phyloP scores from a whole-genome alignment of 2,329 filamentous ascomycete species.

The Colletotrichum lindemuthianum region DNA sequence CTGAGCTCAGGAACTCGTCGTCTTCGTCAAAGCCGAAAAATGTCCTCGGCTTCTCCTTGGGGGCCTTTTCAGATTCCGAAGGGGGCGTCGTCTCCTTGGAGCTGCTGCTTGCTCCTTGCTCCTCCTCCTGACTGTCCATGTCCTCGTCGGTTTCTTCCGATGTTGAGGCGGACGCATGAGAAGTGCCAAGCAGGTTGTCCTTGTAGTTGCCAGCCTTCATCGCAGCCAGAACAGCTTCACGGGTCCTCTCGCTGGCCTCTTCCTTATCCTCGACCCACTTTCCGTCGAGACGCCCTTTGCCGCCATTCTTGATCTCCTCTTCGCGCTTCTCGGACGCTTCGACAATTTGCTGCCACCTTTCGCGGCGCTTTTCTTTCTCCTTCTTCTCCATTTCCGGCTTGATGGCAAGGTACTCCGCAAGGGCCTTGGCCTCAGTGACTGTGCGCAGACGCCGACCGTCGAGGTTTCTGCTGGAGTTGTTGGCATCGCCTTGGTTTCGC shows the following conservation, averaged over 20 bases:
- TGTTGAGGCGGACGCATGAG: constrained; percentile 56
- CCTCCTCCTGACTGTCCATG: constrained; percentile 45
- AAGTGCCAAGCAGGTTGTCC: constrained; percentile 67
- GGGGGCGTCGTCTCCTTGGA: constrained; percentile 62
- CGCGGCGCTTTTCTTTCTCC: constrained; percentile 86
- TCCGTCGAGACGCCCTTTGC: constrained; percentile 78
- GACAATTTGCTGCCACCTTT: constrained; percentile 89
- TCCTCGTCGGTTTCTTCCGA: constrained; percentile 46
- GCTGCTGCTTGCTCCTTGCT: constrained; percentile 52
- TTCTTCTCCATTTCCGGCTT: constrained; percentile 98
- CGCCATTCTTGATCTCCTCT: constrained; percentile 81
- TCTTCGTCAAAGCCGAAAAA: constrained; percentile 86
- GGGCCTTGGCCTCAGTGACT: constrained; percentile 92
- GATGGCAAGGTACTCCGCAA: constrained; percentile 93
- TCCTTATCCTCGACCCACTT: constrained; percentile 97
- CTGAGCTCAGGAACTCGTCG: constrained; percentile 77
- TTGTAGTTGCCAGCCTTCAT: constrained; percentile 73
- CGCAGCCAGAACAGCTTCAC: constrained; percentile 77
- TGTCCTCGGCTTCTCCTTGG: constrained; percentile 53
- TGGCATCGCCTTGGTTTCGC: constrained; percentile 82
- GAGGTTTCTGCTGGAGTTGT: constrained; percentile 91
- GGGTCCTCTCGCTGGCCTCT: constrained; percentile 84
- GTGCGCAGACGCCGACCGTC: constrained; percentile 91
- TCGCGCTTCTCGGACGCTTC: constrained; percentile 84
- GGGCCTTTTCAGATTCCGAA: constrained; percentile 51